These are phyloP conservation scores for Polysphondylium violaceum DNA, from an alignment of 78 protist species.

Conservation along the genomic window DNA sequence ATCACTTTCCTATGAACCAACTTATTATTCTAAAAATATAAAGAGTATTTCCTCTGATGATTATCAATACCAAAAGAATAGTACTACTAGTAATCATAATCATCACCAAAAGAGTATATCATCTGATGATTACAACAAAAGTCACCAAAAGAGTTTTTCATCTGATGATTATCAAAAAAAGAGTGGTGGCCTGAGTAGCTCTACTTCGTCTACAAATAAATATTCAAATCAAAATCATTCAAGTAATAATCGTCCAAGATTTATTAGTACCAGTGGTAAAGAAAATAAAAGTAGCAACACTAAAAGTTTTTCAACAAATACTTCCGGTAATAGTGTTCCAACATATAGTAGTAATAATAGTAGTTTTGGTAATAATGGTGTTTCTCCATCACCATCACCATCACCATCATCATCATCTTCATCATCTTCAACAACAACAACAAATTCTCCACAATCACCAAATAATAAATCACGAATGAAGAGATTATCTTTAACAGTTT, in stretches of 20 bases:
- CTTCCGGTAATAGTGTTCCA: neutral
- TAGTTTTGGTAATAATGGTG: neutral
- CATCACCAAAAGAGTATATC: neutral
- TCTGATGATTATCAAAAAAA: neutral
- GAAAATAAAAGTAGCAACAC: neutral
- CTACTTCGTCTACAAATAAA: neutral
- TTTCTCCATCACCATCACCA: neutral
- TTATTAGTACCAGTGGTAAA: neutral
- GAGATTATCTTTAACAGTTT: constrained; percentile 60
- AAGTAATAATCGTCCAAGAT: neutral
- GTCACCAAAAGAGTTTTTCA: neutral
- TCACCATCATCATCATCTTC: neutral
- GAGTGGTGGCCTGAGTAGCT: neutral
- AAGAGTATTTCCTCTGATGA: constrained; percentile 14
- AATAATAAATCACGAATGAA: constrained; percentile 56
- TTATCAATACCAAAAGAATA: neutral
- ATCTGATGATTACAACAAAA: neutral
- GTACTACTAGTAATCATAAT: neutral
- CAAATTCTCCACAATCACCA: constrained; percentile 24
- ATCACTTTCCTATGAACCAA: constrained; percentile 15
- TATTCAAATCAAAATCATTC: neutral
- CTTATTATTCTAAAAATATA: neutral
- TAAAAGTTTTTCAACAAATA: neutral
- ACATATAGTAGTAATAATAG: neutral
- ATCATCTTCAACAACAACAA: constrained; percentile 7